Evolutionary conservation across 129 eudicot species (phyloP), one percentile per base, ranked within the genome.

Genomic region (Smallanthus sonchifolius): DNA sequence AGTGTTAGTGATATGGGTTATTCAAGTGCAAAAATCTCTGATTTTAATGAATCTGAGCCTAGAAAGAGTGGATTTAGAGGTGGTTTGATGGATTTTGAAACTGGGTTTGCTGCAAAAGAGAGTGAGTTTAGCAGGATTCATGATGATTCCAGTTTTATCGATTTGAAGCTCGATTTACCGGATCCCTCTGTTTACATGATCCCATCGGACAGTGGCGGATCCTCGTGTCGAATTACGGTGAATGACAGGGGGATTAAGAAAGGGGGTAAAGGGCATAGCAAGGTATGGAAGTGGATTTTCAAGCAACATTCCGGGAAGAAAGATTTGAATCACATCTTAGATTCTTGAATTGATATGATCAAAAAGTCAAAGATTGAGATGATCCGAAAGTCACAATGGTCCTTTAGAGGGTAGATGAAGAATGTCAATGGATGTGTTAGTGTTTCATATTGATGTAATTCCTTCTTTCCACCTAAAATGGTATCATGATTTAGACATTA

Each of bases 281-380:
- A 92, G 83, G 90, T 86, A 6, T 92, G 96, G 98, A 89, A 82
- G 65, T 92, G 98, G 98, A 82, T 87, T 28, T 87, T 86, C 49
- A 89, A 81, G 84, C 89, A 87, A 72, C 80, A 86, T 69, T 75
- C 87, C 65, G 86, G 85, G 73, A 83, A 86, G 78, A 85, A 84
- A 78, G 86, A 88, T 76, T 76, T 83, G 63, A 75, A 80, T 39
- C 80, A 71, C 43, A 77, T 73, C 9, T 76, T 83, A 35, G 84
- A 79, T 61, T 57, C 84, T 67, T 85, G 78, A 86, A 60, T 78
- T 79, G 59, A 43, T 59, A 67, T 52, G 67, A 55, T 76, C 11
- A n/a, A 9, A 13, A 75, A 10, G 67, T 54, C 68, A 76, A 76
- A 57, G 4, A 30, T 60, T 59, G 62, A 62, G 30, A 24, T 47